phyloP scores from a whole-genome alignment of 805 yeast species.

The Spathaspora boniae region DNA sequence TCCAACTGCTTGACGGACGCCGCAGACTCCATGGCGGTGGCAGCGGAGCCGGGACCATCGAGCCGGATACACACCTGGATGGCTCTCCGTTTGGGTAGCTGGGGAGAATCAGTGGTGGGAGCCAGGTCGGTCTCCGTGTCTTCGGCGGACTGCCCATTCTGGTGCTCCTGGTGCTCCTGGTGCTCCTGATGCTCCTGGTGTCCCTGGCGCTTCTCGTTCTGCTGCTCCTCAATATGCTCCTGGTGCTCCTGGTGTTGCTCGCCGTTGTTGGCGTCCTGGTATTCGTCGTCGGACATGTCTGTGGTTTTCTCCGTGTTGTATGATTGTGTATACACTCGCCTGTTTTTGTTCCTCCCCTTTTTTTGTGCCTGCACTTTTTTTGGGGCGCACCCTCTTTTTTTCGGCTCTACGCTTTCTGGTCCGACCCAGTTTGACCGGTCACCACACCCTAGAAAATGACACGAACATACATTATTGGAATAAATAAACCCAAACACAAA shows the following conservation, averaged over 20 bases:
- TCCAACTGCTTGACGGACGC: constrained; percentile 11
- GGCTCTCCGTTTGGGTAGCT: constrained; percentile 32
- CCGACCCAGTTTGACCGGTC: too few relatives aligned
- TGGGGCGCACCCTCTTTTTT: too few relatives aligned
- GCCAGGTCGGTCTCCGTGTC: neutral
- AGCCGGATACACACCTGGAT: constrained; percentile 21
- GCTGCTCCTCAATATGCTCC: constrained; percentile 7
- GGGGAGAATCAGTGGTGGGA: constrained; percentile 14
- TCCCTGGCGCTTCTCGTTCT: constrained; percentile 11
- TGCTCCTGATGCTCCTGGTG: constrained; percentile 6
- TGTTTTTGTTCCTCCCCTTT: neutral
- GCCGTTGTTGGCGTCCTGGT: constrained; percentile 16
- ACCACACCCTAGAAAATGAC: too few relatives aligned
- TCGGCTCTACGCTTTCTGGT: too few relatives aligned
- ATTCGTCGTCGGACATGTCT: constrained; percentile 20
- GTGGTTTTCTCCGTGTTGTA: too few relatives aligned
- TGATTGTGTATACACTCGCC: too few relatives aligned
- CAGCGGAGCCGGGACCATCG: constrained; percentile 18
- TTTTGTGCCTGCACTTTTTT: neutral
- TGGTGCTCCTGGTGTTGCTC: neutral
- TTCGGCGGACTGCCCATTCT: neutral
- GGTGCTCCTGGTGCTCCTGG: constrained; percentile 1
- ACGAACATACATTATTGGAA: too few relatives aligned
- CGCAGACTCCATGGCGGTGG: neutral
- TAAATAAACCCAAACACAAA: too few relatives aligned